These are phyloP conservation scores for Eucalyptus pauciflora DNA, from an alignment of 345 rosid genomes.

Conservation along the genomic window DNA sequence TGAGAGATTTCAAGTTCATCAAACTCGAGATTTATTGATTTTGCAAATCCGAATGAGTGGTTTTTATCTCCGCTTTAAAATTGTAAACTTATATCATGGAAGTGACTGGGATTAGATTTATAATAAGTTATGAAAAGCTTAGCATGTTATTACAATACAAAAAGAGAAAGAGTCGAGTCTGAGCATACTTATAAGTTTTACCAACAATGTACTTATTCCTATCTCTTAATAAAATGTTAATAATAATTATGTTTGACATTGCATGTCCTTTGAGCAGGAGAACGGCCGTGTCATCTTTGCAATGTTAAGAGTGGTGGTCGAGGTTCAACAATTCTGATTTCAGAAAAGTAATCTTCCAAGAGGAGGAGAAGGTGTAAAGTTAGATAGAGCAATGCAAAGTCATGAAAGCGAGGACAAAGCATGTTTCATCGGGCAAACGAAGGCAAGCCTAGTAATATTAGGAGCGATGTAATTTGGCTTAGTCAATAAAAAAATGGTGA, in stretches of 20 bases:
- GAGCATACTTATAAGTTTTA: not conserved
- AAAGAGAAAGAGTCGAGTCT: not conserved
- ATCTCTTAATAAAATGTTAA: not conserved
- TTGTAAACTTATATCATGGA: not conserved
- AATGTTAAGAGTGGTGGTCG: rapidly evolving
- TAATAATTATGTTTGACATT: not conserved
- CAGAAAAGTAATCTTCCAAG: not conserved
- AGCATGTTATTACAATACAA: not conserved
- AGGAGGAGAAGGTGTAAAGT: not conserved
- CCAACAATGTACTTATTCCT: not conserved
- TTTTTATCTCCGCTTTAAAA: not conserved
- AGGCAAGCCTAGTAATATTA: not conserved
- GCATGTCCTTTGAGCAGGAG: not conserved
- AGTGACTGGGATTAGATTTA: not conserved
- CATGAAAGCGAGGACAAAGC: not conserved
- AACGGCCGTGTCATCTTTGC: not conserved
- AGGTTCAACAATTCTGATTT: not conserved
- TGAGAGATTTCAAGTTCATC: too few relatives aligned
- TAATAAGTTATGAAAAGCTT: not conserved
- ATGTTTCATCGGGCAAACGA: not conserved
- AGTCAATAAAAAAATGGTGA: not conserved
- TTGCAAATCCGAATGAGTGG: not conserved
- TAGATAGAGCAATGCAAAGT: rapidly evolving
- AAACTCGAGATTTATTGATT: not conserved
- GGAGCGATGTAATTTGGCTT: not conserved